phyloP scores from a whole-genome alignment of 2,329 filamentous ascomycete genomes.

The Claviceps citrina region DNA sequence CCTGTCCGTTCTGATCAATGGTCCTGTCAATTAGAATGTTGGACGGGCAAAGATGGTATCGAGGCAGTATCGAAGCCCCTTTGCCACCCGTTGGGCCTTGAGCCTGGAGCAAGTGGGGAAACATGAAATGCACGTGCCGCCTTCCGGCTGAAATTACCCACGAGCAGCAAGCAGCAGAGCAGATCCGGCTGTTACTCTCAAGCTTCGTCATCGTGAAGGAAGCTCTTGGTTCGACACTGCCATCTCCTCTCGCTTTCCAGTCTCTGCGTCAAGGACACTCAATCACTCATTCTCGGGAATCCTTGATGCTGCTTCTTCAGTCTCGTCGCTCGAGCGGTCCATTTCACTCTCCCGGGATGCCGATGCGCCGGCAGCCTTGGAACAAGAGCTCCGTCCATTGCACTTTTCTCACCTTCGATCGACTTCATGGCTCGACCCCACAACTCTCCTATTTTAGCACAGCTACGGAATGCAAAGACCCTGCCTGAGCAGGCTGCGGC shows the following conservation, averaged over 20 bases:
- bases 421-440: slow-evolving; percentile 37
- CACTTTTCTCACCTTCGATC: slow-evolving; percentile 3
- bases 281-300: neutral
- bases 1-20: too few species aligned
- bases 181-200: neutral
- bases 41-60: too few species aligned
- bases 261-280: neutral
- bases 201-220: slow-evolving; percentile 1
- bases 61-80: too few species aligned
- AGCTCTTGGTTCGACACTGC: neutral
- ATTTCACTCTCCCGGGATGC: slow-evolving; percentile 6
- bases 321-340: too few species aligned
- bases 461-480: slow-evolving; percentile 39
- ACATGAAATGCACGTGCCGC: slow-evolving; percentile 2
- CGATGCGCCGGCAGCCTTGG: slow-evolving; percentile 5
- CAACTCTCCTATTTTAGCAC: slow-evolving; percentile 37
- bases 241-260: neutral
- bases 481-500: slow-evolving; percentile 39
- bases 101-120: neutral
- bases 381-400: slow-evolving; percentile 4
- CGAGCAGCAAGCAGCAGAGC: too few species aligned
- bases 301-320: too few species aligned
- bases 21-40: too few species aligned
- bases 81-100: too few species aligned
- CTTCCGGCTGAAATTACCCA: too few species aligned